phyloP scores from a whole-genome alignment of 2,329 filamentous ascomycete species.

The Fusarium mexicanum region DNA sequence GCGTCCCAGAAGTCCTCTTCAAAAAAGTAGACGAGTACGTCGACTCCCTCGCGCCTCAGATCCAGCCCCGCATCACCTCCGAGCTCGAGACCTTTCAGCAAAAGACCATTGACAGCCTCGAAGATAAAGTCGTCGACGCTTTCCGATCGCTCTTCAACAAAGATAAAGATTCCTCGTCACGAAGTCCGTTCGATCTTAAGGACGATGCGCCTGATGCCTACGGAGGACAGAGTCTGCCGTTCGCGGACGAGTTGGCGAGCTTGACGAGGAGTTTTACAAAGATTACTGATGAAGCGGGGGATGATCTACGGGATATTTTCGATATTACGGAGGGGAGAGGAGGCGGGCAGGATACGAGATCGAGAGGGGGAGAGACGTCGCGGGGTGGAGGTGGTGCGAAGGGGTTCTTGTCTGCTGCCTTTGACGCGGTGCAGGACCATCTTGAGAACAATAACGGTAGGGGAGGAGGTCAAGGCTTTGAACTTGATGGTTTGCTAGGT shows the following conservation, averaged over 20 bases:
- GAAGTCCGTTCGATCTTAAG: slow-evolving; percentile 44
- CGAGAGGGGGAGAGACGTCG: slow-evolving; percentile 43
- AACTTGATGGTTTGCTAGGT: slow-evolving; percentile 56
- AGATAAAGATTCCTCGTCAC: slow-evolving; percentile 37
- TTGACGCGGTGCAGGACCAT: slow-evolving; percentile 54
- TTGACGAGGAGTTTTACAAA: slow-evolving; percentile 53
- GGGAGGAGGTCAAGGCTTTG: slow-evolving; percentile 47
- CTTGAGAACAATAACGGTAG: slow-evolving; percentile 44
- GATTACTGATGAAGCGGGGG: slow-evolving; percentile 53
- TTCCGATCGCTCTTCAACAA: slow-evolving; percentile 57
- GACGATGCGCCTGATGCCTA: slow-evolving; percentile 53
- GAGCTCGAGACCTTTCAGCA: slow-evolving; percentile 56
- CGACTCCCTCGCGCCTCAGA: slow-evolving; percentile 57
- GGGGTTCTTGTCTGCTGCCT: slow-evolving; percentile 54
- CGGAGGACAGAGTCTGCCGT: slow-evolving; percentile 54
- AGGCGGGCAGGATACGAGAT: slow-evolving; percentile 33
- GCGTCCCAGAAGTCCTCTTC: slow-evolving; percentile 55
- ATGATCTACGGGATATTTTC: slow-evolving; percentile 57
- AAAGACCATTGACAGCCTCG: slow-evolving; percentile 57
- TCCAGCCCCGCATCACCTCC: slow-evolving; percentile 56
- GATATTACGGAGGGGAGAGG: slow-evolving; percentile 50
- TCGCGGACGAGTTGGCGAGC: slow-evolving; percentile 56
- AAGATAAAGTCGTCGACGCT: slow-evolving; percentile 55
- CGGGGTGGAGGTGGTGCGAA: slow-evolving; percentile 46
- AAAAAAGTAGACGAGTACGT: slow-evolving; percentile 58